These are phyloP conservation scores for Gyrodon lividus DNA, from an alignment of 768 basidiomycete genomes.

Conservation along the genomic window DNA sequence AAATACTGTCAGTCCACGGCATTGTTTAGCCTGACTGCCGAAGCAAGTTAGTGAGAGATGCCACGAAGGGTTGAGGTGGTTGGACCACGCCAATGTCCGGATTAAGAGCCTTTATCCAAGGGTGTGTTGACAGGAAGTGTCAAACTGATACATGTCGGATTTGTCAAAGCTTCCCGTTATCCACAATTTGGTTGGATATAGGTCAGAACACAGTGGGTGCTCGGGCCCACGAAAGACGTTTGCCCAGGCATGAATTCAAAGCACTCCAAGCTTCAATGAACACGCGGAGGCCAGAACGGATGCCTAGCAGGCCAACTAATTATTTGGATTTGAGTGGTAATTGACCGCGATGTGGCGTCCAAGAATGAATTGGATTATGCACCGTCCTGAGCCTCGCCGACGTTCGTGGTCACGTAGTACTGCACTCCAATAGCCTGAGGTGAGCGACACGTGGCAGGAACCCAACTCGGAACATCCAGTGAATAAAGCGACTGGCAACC, in stretches of 20 bases:
- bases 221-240: not conserved
- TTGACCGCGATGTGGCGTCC: too few species aligned
- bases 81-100: not conserved
- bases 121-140: not conserved
- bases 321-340: too few species aligned
- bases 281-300: not conserved
- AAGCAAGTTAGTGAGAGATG: not conserved
- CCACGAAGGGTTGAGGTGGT: not conserved
- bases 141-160: not conserved
- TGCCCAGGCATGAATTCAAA: too few species aligned
- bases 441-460: too few species aligned
- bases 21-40: not conserved
- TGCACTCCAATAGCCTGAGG: too few species aligned
- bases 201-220: not conserved
- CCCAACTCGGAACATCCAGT: too few species aligned
- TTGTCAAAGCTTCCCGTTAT: not conserved
- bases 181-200: not conserved
- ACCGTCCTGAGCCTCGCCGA: too few species aligned
- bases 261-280: not conserved
- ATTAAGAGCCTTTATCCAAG: not conserved
- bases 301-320: not conserved
- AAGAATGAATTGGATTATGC: too few species aligned
- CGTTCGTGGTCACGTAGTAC: too few species aligned
- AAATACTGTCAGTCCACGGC: not conserved
- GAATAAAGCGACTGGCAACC: too few species aligned